Conservation (phyloP, 2,329 filamentous ascomycete genomes). For the Fusarium xyrophilum region DNA sequence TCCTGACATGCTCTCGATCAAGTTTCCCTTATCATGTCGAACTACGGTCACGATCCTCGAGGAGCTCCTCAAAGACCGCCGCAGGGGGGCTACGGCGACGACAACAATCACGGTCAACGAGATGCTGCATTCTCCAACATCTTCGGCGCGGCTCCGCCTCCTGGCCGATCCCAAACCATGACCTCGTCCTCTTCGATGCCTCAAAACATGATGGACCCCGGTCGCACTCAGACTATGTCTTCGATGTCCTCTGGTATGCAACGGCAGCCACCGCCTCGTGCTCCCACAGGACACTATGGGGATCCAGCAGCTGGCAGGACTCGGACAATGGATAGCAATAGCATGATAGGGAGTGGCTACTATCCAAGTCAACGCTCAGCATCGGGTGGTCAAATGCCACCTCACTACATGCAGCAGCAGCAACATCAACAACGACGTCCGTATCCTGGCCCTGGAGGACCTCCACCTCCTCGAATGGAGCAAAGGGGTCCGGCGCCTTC, state of each 20-base stretch:
- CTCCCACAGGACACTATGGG: conserved; percentile 50
- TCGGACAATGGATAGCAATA: conserved; percentile 46
- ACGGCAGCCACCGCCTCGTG: conserved; percentile 68
- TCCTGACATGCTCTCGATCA: conserved; percentile 22
- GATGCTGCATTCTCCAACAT: conserved; percentile 97
- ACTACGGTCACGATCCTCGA: conserved; percentile 64
- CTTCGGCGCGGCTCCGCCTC: conserved; percentile 85
- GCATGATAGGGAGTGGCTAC: conserved; percentile 58
- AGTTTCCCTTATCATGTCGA: conserved; percentile 56
- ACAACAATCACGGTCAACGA: conserved; percentile 69
- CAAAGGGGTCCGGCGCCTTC: conserved; percentile 59
- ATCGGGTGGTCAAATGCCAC: conserved; percentile 55
- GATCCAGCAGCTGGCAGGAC: conserved; percentile 45
- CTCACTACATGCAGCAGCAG: conserved; percentile 58
- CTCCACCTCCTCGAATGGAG: conserved; percentile 71
- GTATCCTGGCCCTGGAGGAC: conserved; percentile 51
- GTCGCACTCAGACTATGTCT: conserved; percentile 81
- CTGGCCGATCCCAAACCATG: conserved; percentile 95
- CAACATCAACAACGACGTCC: conserved; percentile 54
- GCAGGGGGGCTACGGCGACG: conserved; percentile 58
- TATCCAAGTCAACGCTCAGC: conserved; percentile 60
- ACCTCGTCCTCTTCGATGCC: conserved; percentile 76
- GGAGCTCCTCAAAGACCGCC: conserved; percentile 49
- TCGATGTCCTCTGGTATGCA: conserved; percentile 63
- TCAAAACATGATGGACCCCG: conserved; percentile 59